phyloP scores from a whole-genome alignment of 2,329 filamentous ascomycete genomes.

The Thermoascus crustaceus region DNA sequence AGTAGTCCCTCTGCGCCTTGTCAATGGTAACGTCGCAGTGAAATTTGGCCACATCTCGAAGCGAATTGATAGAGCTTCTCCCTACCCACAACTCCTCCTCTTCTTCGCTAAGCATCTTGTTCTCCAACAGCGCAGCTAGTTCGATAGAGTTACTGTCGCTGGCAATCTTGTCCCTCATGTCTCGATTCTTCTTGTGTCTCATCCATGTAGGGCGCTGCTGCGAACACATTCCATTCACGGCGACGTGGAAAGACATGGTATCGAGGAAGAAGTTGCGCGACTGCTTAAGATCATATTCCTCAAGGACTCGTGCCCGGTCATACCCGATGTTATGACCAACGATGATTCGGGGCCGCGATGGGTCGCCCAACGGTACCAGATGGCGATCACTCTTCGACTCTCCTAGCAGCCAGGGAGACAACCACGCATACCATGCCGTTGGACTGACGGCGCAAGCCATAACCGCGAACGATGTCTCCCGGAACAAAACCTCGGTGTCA shows the following conservation, averaged over 20 bases:
- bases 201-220: slow-evolving; percentile 94
- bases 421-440: slow-evolving; percentile 92
- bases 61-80: slow-evolving; percentile 86
- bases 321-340: slow-evolving; percentile 96
- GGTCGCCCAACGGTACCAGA: slow-evolving; percentile 78
- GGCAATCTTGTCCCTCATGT: slow-evolving; percentile 71
- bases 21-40: slow-evolving; percentile 88
- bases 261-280: slow-evolving; percentile 82
- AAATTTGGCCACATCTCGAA: slow-evolving; percentile 92
- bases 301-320: slow-evolving; percentile 75
- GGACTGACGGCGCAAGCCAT: slow-evolving; percentile 93
- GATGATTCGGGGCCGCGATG: slow-evolving; percentile 62
- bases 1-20: slow-evolving; percentile 78
- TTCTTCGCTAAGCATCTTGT: slow-evolving; percentile 61
- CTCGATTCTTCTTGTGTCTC: slow-evolving; percentile 85
- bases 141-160: slow-evolving; percentile 63
- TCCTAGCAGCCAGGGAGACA: slow-evolving; percentile 88
- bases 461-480: slow-evolving; percentile 81
- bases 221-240: slow-evolving; percentile 98
- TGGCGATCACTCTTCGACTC: slow-evolving; percentile 72
- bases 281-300: slow-evolving; percentile 82
- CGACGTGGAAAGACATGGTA: slow-evolving; percentile 96
- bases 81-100: slow-evolving; percentile 96
- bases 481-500: slow-evolving; percentile 96
- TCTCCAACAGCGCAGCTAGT: slow-evolving; percentile 61